Base-by-base conservation (phyloP, 768 basidiomycete species). In the Suillus occidentalis region DNA sequence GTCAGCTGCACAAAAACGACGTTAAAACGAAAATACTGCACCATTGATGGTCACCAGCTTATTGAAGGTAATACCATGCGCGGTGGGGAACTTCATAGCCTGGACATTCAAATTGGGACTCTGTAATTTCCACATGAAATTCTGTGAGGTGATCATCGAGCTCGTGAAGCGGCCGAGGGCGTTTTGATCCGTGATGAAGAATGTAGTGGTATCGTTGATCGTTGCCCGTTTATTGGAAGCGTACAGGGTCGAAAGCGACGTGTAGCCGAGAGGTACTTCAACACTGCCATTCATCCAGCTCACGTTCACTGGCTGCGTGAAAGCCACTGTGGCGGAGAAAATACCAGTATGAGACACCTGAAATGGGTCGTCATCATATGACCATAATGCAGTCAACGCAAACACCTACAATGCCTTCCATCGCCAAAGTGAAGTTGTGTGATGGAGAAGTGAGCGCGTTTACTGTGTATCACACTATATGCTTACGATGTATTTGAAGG, bases 281-380 rank as follows among this genome's bases (percentile, higher is more conserved):
- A 76, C 76, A 10, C 76, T 79, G 42, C 81, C 79, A 43, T 80
- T 75, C 37, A 87, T 75, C 89, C 89, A 91, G 40, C 80, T 80
- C 28, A 91, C 85, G 12, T 82, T 74, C 43, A 90, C 79, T 1
- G 85, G 82, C 39, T 87, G 77, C 12, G 80, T 81, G 71, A 91
- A 92, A 55, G 79, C 69, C 66, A 91, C 90, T 62, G 78, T 82
- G 9, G 90, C 89, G 14, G 83, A 73, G 71, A 92, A 82, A 42
- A 86, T 82, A 55, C 90, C 88, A 2, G 89, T 85, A 70, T 92
- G 89, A 25, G 84, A 79, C 36, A 88, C 88, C 86, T 88, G 36
- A 53, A 60, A 63, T 43, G 49, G 37, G 36, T n/a, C 9, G 20
- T 66, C 34, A 61, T 39, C 18, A 45, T 43, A 61, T 25, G 57